Percentiles rank a stretch among this genome's conserved stretches.
phyloP scores from a whole-genome alignment of 495 filamentous ascomycete genomes.

The Aspergillus haitiensis region DNA sequence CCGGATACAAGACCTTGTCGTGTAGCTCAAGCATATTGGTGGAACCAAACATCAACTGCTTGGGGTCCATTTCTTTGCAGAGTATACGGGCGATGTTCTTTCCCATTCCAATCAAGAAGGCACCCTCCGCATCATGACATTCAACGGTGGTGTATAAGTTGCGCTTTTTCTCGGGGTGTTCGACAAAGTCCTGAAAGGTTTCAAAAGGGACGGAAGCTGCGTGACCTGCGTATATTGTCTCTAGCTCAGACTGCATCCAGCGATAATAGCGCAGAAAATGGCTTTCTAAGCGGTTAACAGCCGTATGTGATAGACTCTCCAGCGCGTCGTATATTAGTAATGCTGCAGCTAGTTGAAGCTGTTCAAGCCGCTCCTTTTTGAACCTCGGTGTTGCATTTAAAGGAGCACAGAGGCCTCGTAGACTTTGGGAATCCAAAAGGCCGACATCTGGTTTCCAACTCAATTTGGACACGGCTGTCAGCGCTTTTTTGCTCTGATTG shows the following conservation, averaged over 20 bases:
- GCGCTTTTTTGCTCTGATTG: too few species aligned
- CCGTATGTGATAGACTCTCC: not conserved
- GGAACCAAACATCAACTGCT: not conserved
- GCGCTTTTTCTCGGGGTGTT: not conserved
- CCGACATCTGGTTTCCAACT: slow-evolving; percentile 7
- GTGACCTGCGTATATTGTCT: not conserved
- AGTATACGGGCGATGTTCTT: not conserved
- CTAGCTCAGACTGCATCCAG: not conserved
- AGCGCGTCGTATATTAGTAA: not conserved
- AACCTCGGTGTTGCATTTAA: not conserved
- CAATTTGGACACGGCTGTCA: too few species aligned
- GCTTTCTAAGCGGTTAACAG: not conserved
- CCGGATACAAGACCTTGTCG: not conserved
- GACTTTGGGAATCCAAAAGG: not conserved
- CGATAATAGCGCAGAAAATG: not conserved
- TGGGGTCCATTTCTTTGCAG: not conserved
- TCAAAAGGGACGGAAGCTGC: not conserved
- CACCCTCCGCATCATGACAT: not conserved
- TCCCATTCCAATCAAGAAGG: not conserved
- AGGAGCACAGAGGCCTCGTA: not conserved
- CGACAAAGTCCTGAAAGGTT: not conserved
- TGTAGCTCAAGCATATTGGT: not conserved
- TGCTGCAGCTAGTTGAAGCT: not conserved
- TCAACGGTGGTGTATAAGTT: not conserved
- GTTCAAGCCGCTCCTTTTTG: not conserved